These are phyloP conservation scores for Fusarium miscanthi DNA, from an alignment of 2,329 filamentous ascomycete genomes.

Conservation along the genomic window DNA sequence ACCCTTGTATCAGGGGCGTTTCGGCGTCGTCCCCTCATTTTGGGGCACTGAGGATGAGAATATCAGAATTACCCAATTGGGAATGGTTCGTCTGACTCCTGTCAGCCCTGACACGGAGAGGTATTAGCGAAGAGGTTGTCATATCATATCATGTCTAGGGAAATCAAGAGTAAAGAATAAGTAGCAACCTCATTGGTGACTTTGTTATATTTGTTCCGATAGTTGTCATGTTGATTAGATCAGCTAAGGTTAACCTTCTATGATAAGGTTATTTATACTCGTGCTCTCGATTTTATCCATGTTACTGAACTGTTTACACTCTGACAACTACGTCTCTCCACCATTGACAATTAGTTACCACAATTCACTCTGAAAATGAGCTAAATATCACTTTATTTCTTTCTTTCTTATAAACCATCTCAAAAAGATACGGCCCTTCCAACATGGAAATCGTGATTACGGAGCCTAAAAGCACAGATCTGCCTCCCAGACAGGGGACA, in stretches of 20 bases:
- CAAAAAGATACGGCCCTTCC: neutral
- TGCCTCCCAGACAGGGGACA: neutral
- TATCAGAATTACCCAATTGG: constrained; percentile 13
- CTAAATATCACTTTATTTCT: too few relatives aligned
- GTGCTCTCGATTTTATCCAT: neutral
- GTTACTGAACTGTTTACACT: too few relatives aligned
- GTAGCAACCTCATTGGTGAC: accelerated
- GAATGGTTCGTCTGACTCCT: neutral
- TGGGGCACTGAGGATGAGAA: constrained; percentile 9
- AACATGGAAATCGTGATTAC: constrained; percentile 9
- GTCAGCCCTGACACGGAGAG: neutral
- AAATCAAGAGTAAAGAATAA: neutral
- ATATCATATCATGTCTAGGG: neutral
- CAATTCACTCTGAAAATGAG: too few relatives aligned
- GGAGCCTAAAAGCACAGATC: neutral
- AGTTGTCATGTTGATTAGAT: neutral
- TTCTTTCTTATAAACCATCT: too few relatives aligned
- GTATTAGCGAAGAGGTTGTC: too few relatives aligned
- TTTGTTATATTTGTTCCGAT: neutral
- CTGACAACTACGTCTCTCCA: neutral
- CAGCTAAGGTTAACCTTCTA: neutral
- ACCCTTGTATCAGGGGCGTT: constrained; percentile 11
- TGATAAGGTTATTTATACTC: neutral
- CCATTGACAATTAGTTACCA: too few relatives aligned
- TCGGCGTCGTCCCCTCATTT: neutral